phyloP scores from a whole-genome alignment of 1,139 yeast species.

The Blastobotrys capitulatus region DNA sequence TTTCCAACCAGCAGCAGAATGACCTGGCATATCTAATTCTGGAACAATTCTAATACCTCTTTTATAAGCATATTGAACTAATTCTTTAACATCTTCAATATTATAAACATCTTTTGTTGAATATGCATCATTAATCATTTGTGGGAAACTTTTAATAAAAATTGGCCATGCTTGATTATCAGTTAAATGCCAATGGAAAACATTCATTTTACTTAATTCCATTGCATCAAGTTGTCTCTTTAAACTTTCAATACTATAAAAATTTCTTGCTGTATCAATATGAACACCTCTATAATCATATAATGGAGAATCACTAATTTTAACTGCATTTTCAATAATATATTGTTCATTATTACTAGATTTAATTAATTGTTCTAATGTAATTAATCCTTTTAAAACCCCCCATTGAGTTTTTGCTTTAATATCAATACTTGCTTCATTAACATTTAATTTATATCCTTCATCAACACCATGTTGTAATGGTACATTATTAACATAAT shows the following conservation, averaged over 20 bases:
- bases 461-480: constrained; percentile 43
- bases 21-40: constrained; percentile 48
- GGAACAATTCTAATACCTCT: constrained; percentile 45
- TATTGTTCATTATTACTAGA: background rate
- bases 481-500: constrained; percentile 28
- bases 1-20: constrained; percentile 44
- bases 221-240: constrained; percentile 41
- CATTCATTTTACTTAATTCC: constrained; percentile 41
- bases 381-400: constrained; percentile 41
- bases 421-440: constrained; percentile 20
- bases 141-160: constrained; percentile 36
- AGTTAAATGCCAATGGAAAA: constrained; percentile 44
- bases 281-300: constrained; percentile 44
- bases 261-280: constrained; percentile 44
- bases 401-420: constrained; percentile 42
- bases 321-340: constrained; percentile 10
- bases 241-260: constrained; percentile 32
- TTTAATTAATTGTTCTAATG: constrained; percentile 42
- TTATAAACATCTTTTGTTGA: constrained; percentile 37
- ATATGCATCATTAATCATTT: constrained; percentile 44
- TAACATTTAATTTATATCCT: constrained; percentile 32
- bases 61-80: constrained; percentile 37
- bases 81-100: constrained; percentile 32
- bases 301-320: constrained; percentile 38
- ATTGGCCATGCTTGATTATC: constrained; percentile 49